phyloP scores from a whole-genome alignment of 1,284 basidiomycete genomes.

The Cryptococcus sp. region DNA sequence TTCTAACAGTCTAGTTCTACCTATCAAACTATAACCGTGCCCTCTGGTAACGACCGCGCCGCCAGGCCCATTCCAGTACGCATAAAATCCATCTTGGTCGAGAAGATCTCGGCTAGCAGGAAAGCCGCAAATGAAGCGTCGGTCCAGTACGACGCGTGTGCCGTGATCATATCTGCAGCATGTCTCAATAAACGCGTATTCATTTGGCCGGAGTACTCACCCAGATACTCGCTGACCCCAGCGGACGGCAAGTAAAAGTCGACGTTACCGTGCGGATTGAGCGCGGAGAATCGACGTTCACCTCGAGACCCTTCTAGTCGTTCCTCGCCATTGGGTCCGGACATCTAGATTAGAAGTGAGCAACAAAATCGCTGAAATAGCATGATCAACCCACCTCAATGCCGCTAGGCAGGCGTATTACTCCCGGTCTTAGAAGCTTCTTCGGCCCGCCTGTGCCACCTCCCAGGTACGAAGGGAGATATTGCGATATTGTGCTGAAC shows the following conservation, averaged over 20 bases:
- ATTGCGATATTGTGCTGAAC: slow-evolving; percentile 37
- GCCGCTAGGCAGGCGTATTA: slow-evolving; percentile 43
- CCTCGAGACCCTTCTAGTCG: slow-evolving; percentile 43
- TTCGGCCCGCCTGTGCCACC: slow-evolving; percentile 18
- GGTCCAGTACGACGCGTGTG: slow-evolving; percentile 52
- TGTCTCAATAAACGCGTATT: slow-evolving; percentile 7
- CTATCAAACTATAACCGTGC: slow-evolving; percentile 11
- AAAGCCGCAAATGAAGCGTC: slow-evolving; percentile 51
- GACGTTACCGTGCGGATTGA: slow-evolving; percentile 54
- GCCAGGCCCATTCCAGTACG: slow-evolving; percentile 45
- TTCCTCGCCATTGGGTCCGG: slow-evolving; percentile 45
- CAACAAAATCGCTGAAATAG: neutral
- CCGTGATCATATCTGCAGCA: slow-evolving; percentile 45
- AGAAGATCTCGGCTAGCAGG: slow-evolving; percentile 50
- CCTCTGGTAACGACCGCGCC: slow-evolving; percentile 25
- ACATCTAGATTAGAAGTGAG: slow-evolving; percentile 30
- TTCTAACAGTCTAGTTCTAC: too few species aligned
- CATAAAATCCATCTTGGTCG: slow-evolving; percentile 42
- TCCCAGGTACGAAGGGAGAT: slow-evolving; percentile 38
- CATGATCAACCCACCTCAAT: slow-evolving; percentile 36
- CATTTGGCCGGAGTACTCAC: slow-evolving; percentile 17
- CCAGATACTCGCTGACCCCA: slow-evolving; percentile 51
- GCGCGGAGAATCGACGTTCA: slow-evolving; percentile 51
- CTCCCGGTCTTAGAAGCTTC: slow-evolving; percentile 38
- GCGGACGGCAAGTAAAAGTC: slow-evolving; percentile 51